A percentile compares a stretch with the other conserved stretches of the same genome.
Evolutionary conservation across 73 alveolate genomes (phyloP).

Genomic region (Durusdinium trenchii): DNA sequence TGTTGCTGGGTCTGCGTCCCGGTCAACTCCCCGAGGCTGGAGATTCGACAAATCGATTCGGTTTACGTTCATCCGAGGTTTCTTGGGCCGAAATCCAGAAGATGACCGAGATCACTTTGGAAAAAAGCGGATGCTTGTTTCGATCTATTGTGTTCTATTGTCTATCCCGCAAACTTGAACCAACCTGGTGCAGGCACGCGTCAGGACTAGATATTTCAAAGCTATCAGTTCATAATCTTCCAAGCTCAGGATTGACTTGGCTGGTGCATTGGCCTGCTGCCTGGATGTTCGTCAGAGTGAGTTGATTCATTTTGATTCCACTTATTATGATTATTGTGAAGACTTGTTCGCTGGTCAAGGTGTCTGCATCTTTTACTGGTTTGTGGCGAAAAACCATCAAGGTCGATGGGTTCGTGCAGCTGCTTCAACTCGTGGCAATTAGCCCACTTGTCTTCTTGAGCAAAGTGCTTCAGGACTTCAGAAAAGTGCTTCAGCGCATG

Average conservation of each 20-base stretch:
- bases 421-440: background rate
- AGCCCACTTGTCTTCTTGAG: too few relatives aligned
- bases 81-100: constrained; percentile 99
- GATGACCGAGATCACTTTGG: constrained; percentile 99
- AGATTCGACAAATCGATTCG: background rate
- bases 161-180: background rate
- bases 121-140: constrained; percentile 98
- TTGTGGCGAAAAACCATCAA: constrained; percentile 93
- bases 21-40: background rate
- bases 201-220: background rate
- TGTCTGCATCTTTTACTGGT: constrained; percentile 88
- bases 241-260: constrained; percentile 80
- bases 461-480: constrained; percentile 72
- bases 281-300: too few relatives aligned
- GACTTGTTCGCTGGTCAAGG: too few relatives aligned
- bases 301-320: too few relatives aligned
- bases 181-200: background rate
- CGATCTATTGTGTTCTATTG: background rate
- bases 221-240: background rate
- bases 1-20: constrained; percentile 55
- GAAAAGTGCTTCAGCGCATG: constrained; percentile 71
- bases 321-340: too few relatives aligned
- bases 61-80: constrained; percentile 96
- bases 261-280: constrained; percentile 85
- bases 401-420: background rate